These are phyloP conservation scores for Globisporangium acanthophoron DNA, from an alignment of 352 stramenopile species.

Conservation along the genomic window DNA sequence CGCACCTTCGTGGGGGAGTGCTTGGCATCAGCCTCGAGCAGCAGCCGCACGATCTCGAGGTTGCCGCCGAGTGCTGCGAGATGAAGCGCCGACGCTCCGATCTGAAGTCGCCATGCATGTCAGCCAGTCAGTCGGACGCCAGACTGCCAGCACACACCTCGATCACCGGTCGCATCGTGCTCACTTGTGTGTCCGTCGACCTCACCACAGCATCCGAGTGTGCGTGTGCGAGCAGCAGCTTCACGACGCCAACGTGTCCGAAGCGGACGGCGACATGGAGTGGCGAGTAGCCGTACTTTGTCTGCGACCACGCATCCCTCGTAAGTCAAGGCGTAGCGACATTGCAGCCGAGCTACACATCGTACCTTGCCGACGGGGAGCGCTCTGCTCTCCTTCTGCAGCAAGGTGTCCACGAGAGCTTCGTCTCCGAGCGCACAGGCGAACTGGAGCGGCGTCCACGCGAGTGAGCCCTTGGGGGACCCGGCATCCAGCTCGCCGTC, in stretches of 20 bases:
- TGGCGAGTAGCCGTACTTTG: slow-evolving; percentile 52
- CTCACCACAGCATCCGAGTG: slow-evolving; percentile 12
- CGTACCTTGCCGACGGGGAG: slow-evolving; percentile 2
- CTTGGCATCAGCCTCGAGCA: slow-evolving; percentile 29
- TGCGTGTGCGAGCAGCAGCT: slow-evolving; percentile 30
- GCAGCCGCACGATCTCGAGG: slow-evolving; percentile 35
- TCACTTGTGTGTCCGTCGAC: slow-evolving; percentile 28
- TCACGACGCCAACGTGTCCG: slow-evolving; percentile 44
- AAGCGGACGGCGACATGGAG: slow-evolving; percentile 68
- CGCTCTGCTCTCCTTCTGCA: slow-evolving; percentile 17
- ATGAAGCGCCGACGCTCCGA: slow-evolving; percentile 51
- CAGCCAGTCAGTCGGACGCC: background rate
- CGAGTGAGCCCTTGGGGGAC: slow-evolving; percentile 42
- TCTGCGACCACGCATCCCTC: slow-evolving; percentile 18
- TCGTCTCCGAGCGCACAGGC: slow-evolving; percentile 63
- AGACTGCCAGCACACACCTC: background rate
- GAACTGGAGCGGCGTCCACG: slow-evolving; percentile 77
- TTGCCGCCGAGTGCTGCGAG: slow-evolving; percentile 54
- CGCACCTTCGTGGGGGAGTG: slow-evolving; percentile 43
- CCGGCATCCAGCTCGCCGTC: slow-evolving; percentile 40
- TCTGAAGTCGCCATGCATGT: slow-evolving; percentile 14
- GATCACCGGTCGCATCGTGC: background rate
- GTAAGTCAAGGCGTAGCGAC: background rate
- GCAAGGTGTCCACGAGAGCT: slow-evolving; percentile 29
- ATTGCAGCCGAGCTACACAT: background rate